These are phyloP conservation scores for Astrocystis sublimbata DNA, from an alignment of 495 filamentous ascomycete species.

Conservation along the genomic window DNA sequence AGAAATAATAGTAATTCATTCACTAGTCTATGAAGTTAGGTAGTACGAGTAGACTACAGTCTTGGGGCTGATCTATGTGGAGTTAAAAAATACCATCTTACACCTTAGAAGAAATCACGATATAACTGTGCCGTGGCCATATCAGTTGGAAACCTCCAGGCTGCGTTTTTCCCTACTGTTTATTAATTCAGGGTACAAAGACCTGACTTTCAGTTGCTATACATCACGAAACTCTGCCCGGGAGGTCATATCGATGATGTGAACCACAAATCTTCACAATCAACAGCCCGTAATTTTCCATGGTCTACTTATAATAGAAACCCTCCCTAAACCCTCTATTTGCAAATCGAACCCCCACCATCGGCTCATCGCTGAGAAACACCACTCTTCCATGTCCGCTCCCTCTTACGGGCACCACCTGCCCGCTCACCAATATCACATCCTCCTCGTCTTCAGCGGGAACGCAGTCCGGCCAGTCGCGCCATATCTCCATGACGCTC, in stretches of 20 bases:
- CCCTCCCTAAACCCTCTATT: conserved; percentile 9
- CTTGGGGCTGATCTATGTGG: not conserved
- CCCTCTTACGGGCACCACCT: conserved; percentile 31
- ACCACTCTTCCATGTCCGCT: conserved; percentile 40
- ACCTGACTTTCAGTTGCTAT: too few relatives aligned
- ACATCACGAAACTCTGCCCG: too few relatives aligned
- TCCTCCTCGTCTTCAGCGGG: conserved; percentile 18
- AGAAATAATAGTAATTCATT: not conserved
- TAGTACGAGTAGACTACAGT: not conserved
- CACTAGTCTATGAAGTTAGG: not conserved
- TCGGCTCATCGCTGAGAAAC: conserved; percentile 19
- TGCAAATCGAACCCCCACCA: not conserved
- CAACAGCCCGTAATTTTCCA: not conserved
- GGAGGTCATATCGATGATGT: too few relatives aligned
- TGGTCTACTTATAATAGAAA: not conserved
- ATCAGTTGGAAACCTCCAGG: too few relatives aligned
- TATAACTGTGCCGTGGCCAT: too few relatives aligned
- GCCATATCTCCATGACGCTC: conserved; percentile 54
- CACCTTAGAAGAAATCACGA: too few relatives aligned
- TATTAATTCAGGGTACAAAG: too few relatives aligned
- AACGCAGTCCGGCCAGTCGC: conserved; percentile 45
- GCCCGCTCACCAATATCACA: conserved; percentile 14
- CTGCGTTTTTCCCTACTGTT: too few relatives aligned
- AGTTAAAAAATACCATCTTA: too few relatives aligned
- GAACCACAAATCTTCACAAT: too few relatives aligned